Evolutionary conservation across 2,329 filamentous ascomycete genomes (phyloP), one percentile per base, ranked within the genome.

Genomic region (Lecanosticta acicola): DNA sequence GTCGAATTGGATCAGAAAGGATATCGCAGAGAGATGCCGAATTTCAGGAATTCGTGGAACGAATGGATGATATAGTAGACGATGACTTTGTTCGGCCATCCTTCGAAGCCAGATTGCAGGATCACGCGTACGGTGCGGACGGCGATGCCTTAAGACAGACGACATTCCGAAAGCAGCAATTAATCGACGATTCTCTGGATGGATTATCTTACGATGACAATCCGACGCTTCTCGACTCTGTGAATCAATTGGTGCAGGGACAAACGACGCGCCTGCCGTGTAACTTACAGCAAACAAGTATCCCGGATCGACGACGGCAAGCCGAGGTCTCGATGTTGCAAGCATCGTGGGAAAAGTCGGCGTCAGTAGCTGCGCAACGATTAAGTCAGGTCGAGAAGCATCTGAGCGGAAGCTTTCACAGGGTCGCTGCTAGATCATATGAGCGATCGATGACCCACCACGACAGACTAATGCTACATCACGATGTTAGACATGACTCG

Each of bases 1-100:
- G 16, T 32, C 21, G 9, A 14, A 32, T 29, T 16, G 39, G 17
- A 32, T 41, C 26, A 11, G 39, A 17, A 36, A 43, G 32, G 43
- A 45, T n/a, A 33, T 42, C 17, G 20, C 45, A 17, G 33, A 43
- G 24, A 10, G 24, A 41, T 10, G 16, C 39, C 17, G 39, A 41
- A 10, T 41, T 41, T 29, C 21, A 41, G 32, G 21, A 21, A 21
- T 41, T 41, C 18, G 20, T 14, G 10, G 14, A 17, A 16, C 26
- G 39, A 26, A 32, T 17, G 14, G 39, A 41, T 16, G 24, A 32
- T 13, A 14, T 41, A 10, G 21, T 32, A 14, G 19, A 16, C 16
- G 39, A 33, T 10, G 39, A 41, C 11, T 29, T 11, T 29, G 7
- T 11, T 7, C 5, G 24, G 11, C 24, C 5, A 29, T 29, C 24